Percentiles rank a stretch among this genome's conserved stretches.
Conservation (phyloP, 768 basidiomycete genomes). For the Auriscalpium microsporum region DNA sequence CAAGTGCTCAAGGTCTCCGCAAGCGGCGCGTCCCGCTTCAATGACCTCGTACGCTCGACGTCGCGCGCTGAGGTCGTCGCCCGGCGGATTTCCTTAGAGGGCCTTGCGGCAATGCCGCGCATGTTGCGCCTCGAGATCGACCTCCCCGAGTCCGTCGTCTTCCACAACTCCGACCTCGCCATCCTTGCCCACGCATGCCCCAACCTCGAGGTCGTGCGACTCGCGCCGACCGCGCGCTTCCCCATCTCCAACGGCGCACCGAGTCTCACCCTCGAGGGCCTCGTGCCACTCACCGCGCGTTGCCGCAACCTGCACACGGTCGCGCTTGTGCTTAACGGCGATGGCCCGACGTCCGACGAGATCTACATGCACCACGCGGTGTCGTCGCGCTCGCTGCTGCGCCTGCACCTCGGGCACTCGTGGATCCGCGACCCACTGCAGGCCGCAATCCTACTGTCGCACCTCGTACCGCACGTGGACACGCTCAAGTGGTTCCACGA, state of each 20-base stretch:
- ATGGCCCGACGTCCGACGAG: conserved; percentile 34
- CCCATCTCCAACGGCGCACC: conserved; percentile 42
- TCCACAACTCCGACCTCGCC: conserved; percentile 51
- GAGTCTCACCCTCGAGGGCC: conserved; percentile 52
- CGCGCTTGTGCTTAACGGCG: conserved; percentile 54
- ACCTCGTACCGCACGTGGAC: conserved; percentile 66
- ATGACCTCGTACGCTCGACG: conserved; percentile 72
- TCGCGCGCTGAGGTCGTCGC: conserved; percentile 52
- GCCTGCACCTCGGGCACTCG: conserved; percentile 71
- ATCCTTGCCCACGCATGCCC: conserved; percentile 55
- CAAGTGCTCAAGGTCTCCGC: conserved; percentile 55
- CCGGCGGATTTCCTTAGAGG: conserved; percentile 52
- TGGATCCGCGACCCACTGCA: conserved; percentile 63
- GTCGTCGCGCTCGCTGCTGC: conserved; percentile 59
- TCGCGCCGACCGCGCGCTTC: conserved; percentile 65
- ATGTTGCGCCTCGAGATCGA: conserved; percentile 66
- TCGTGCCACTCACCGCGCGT: conserved; percentile 46
- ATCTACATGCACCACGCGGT: conserved; percentile 37
- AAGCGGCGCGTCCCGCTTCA: conserved; percentile 67
- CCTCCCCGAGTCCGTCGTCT: conserved; percentile 67
- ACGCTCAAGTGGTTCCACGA: conserved; percentile 71
- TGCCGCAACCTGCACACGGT: conserved; percentile 61
- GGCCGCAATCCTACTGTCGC: conserved; percentile 64
- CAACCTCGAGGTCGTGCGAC: conserved; percentile 55
- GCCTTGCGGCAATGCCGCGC: conserved; percentile 42